Percentiles rank a stretch among this genome's conserved stretches.
Evolutionary conservation across 176 grass and related monocot genomes (phyloP).

Genomic region (Thalia dealbata): DNA sequence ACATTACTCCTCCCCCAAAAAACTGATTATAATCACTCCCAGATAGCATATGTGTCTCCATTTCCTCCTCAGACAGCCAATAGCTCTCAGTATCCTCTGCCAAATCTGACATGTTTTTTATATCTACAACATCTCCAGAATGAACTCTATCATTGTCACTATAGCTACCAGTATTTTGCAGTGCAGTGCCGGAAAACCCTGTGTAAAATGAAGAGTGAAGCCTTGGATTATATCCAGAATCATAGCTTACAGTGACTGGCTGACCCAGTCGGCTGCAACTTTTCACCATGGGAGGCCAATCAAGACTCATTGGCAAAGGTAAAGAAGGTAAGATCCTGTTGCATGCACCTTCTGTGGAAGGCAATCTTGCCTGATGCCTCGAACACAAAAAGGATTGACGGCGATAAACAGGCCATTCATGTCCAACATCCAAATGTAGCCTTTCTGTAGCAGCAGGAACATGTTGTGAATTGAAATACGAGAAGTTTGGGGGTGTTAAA

Average conservation of each 20-base stretch:
- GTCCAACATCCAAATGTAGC: conserved; percentile 75
- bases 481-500: conserved; percentile 40
- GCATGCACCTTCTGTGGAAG: conserved; percentile 41
- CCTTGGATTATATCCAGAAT: conserved; percentile 48
- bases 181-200: conserved; percentile 42
- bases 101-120: conserved; percentile 35
- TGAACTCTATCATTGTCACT: conserved; percentile 44
- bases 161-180: conserved; percentile 47
- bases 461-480: conserved; percentile 52
- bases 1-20: conserved; percentile 98
- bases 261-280: conserved; percentile 44
- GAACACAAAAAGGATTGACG: conserved; percentile 52
- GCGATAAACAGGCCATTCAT: conserved; percentile 56
- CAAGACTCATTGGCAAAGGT: conserved; percentile 75
- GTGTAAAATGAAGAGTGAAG: conserved; percentile 59
- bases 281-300: conserved; percentile 94
- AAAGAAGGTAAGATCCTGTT: conserved; percentile 51
- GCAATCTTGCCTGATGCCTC: conserved; percentile 47
- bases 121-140: conserved; percentile 29
- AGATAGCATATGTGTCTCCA: conserved; percentile 43
- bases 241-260: conserved; percentile 50
- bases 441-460: conserved; percentile 55
- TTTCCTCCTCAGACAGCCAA: conserved; percentile 92
- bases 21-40: conserved; percentile 85
- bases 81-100: conserved; percentile 89